Conservation (phyloP, 2,329 filamentous ascomycete species). For the Venturia oleaginea region DNA sequence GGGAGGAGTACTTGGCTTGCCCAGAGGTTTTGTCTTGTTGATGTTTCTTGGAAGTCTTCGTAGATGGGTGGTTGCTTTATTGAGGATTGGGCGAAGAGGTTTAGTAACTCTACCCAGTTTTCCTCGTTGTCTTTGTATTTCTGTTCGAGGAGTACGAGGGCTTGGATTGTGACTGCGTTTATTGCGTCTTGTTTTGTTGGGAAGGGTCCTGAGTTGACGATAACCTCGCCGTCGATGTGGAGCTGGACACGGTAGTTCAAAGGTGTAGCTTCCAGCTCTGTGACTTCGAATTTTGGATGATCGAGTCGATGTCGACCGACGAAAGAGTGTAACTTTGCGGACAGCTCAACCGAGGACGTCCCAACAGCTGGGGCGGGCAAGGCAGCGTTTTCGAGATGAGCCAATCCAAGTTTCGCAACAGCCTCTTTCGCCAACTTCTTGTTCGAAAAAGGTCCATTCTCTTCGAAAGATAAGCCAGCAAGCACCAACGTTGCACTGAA, state of each 20-base stretch:
- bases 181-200: background rate
- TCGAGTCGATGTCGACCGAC: background rate
- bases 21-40: background rate
- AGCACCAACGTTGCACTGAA: conserved; percentile 1
- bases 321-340: background rate
- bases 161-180: background rate
- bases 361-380: background rate
- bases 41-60: background rate
- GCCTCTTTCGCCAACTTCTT: conserved; percentile 6
- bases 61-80: background rate
- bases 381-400: background rate
- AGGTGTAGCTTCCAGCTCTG: background rate
- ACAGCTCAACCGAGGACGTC: background rate
- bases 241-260: background rate
- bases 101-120: background rate
- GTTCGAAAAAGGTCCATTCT: background rate
- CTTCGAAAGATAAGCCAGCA: background rate
- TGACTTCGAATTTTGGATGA: background rate
- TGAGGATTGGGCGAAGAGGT: background rate
- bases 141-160: background rate
- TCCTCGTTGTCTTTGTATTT: background rate
- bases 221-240: background rate
- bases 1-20: background rate
- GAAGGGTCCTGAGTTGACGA: background rate
- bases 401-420: background rate